phyloP scores from a whole-genome alignment of 768 basidiomycete species.

The Pleurotus djamor region DNA sequence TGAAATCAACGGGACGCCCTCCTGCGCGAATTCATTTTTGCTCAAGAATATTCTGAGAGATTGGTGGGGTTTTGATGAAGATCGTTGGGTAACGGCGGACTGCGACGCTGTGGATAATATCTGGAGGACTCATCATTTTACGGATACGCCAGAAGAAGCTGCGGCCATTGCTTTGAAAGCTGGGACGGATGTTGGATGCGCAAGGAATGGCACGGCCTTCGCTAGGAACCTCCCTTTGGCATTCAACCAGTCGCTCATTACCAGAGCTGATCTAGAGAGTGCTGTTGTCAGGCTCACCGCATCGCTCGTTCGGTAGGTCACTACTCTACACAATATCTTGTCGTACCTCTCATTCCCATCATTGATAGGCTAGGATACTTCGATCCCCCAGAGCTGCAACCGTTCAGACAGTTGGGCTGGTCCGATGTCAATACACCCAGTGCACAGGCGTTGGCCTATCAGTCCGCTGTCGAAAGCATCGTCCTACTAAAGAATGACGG shows the following conservation, averaged over 20 bases:
- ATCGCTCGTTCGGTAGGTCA: slow-evolving; percentile 47
- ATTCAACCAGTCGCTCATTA: slow-evolving; percentile 44
- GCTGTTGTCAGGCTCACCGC: slow-evolving; percentile 47
- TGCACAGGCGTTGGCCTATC: slow-evolving; percentile 47
- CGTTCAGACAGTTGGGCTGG: slow-evolving; percentile 49
- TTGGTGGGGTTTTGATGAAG: slow-evolving; percentile 47
- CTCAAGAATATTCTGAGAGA: slow-evolving; percentile 51
- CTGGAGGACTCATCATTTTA: slow-evolving; percentile 48
- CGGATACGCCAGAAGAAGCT: slow-evolving; percentile 40
- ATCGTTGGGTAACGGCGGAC: slow-evolving; percentile 57
- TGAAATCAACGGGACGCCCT: slow-evolving; percentile 56
- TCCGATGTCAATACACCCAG: slow-evolving; percentile 42
- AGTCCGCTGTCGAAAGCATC: slow-evolving; percentile 52
- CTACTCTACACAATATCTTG: background rate
- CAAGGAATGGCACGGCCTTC: slow-evolving; percentile 32
- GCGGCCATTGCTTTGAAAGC: slow-evolving; percentile 49
- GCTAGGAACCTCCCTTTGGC: slow-evolving; percentile 41
- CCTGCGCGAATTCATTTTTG: slow-evolving; percentile 52
- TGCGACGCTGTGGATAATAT: slow-evolving; percentile 57
- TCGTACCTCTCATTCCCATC: background rate
- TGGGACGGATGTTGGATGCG: slow-evolving; percentile 57
- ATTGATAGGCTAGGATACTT: slow-evolving; percentile 51
- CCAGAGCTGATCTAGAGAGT: slow-evolving; percentile 36
- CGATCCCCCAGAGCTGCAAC: slow-evolving; percentile 46
- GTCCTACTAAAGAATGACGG: slow-evolving; percentile 66